Evolutionary conservation across 208 protist genomes (phyloP).

Genomic region (Novymonas esmeraldas): DNA sequence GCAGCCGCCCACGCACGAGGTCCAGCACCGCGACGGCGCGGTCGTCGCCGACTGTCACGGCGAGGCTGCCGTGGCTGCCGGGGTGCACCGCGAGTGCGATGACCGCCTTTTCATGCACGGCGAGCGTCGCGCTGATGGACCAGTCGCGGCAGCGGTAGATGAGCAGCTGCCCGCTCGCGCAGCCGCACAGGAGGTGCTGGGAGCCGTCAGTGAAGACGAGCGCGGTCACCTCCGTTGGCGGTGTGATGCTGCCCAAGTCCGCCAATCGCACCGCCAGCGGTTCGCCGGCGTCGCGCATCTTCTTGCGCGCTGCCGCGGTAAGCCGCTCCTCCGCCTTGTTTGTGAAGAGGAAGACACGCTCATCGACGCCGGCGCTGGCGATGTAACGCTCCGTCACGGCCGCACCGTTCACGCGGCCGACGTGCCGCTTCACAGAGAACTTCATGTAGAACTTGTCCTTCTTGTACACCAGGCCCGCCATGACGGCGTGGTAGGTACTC

Average conservation of each 20-base stretch:
- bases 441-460: constrained; percentile 63
- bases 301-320: constrained; percentile 25
- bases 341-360: constrained; percentile 80
- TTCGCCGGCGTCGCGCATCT: constrained; percentile 42
- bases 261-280: constrained; percentile 49
- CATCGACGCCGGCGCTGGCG: constrained; percentile 68
- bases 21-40: constrained; percentile 70
- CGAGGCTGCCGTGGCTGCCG: constrained; percentile 44
- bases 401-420: constrained; percentile 50
- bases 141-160: constrained; percentile 78
- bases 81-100: constrained; percentile 57
- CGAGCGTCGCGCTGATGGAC: constrained; percentile 35
- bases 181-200: constrained; percentile 66
- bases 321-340: constrained; percentile 61
- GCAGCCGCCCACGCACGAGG: constrained; percentile 45
- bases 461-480: constrained; percentile 62
- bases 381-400: constrained; percentile 53
- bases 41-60: constrained; percentile 61
- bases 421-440: constrained; percentile 79
- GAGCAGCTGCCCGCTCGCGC: constrained; percentile 57
- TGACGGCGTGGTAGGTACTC: constrained; percentile 80
- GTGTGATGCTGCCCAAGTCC: constrained; percentile 65
- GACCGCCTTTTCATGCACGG: constrained; percentile 63
- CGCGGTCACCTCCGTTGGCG: constrained; percentile 53
- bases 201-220: constrained; percentile 43